A percentile compares a stretch with the other conserved stretches of the same genome.
Evolutionary conservation across 2,329 filamentous ascomycete species (phyloP).

Genomic region (Grosmannia serpens): DNA sequence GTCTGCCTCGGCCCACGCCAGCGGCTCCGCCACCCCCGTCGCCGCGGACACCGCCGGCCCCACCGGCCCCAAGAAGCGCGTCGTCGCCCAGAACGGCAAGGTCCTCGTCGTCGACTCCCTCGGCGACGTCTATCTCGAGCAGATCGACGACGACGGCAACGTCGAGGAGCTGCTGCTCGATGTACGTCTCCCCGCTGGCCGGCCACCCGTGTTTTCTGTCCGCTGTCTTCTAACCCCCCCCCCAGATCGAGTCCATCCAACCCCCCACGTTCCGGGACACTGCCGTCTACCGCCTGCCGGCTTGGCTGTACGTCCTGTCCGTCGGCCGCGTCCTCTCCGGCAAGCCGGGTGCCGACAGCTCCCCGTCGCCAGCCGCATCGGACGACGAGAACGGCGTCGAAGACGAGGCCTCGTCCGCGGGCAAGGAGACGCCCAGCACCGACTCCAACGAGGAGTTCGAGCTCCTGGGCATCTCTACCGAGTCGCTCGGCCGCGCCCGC

Average conservation of each 20-base stretch:
- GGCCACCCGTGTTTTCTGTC: neutral
- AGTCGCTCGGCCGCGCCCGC: constrained; percentile 39
- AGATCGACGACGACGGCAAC: constrained; percentile 77
- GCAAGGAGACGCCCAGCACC: constrained; percentile 41
- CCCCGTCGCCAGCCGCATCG: constrained; percentile 25
- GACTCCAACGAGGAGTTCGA: constrained; percentile 52
- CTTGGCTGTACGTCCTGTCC: constrained; percentile 55
- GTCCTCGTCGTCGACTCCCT: constrained; percentile 82
- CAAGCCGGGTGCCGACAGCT: constrained; percentile 18
- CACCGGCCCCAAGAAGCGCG: constrained; percentile 70
- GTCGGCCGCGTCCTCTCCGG: constrained; percentile 37
- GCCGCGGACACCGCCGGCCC: constrained; percentile 39
- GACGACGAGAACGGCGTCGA: constrained; percentile 25
- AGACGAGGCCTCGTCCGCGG: constrained; percentile 31
- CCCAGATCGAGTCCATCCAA: constrained; percentile 64
- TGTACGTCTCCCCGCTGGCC: constrained; percentile 45
- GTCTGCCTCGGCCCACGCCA: constrained; percentile 19
- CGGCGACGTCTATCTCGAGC: constrained; percentile 91
- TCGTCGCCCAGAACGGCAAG: constrained; percentile 92
- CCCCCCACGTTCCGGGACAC: constrained; percentile 72
- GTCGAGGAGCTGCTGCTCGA: constrained; percentile 78
- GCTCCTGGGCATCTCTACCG: constrained; percentile 48
- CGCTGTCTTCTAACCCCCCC: neutral
- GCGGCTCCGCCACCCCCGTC: constrained; percentile 15
- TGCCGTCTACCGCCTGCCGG: constrained; percentile 65